Percentiles rank a stretch among this genome's conserved stretches.
Evolutionary conservation across 148 eudicot species (phyloP).

Genomic region (Chenopodium formosanum): DNA sequence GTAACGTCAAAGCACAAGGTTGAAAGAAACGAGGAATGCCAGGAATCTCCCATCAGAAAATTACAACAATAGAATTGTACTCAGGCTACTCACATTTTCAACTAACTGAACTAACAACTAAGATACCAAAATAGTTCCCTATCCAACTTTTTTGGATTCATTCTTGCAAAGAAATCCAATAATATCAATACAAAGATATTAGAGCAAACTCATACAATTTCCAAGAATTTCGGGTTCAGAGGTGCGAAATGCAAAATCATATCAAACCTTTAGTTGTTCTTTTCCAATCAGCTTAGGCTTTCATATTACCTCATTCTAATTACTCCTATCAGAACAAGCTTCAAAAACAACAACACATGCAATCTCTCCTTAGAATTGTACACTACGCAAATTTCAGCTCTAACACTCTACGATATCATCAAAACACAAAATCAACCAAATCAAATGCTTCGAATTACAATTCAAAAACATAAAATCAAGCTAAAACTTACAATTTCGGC

Average conservation of each 20-base stretch:
- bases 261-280: not conserved
- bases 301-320: not conserved
- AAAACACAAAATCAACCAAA: not conserved
- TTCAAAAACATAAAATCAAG: not conserved
- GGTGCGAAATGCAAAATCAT: not conserved
- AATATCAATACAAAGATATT: not conserved
- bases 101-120: not conserved
- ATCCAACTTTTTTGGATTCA: too few species aligned
- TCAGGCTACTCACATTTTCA: too few species aligned
- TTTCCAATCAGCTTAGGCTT: not conserved
- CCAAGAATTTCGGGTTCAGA: not conserved
- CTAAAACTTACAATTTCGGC: conserved; percentile 29
- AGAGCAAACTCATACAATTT: not conserved
- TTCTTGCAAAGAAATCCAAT: not conserved
- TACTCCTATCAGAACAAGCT: not conserved
- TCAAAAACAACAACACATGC: not conserved
- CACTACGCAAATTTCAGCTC: too few species aligned
- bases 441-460: not conserved
- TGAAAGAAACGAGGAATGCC: not conserved
- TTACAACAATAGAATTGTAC: too few species aligned
- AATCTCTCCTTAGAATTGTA: not conserved
- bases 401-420: not conserved
- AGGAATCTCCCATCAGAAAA: not conserved
- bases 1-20: not conserved
- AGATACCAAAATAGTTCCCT: not conserved